A percentile compares a stretch with the other conserved stretches of the same genome.
phyloP scores from a whole-genome alignment of 805 yeast species.

The Kuraishia ogatae region DNA sequence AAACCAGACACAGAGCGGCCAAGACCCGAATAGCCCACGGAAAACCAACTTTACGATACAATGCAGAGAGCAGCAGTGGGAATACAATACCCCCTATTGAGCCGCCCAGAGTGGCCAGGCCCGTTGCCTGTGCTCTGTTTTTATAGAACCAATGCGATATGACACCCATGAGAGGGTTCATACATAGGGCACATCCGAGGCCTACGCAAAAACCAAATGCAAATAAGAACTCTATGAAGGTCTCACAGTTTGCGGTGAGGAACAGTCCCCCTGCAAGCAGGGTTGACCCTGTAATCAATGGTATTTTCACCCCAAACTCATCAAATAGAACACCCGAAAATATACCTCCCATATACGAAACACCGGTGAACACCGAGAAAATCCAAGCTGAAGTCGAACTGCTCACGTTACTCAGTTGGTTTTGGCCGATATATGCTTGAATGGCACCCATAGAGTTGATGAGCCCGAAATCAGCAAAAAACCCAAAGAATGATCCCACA shows the following conservation, averaged over 20 bases:
- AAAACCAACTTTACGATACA: conserved; percentile 41
- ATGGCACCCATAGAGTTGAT: conserved; percentile 54
- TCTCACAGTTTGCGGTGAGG: conserved; percentile 34
- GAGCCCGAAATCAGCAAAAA: conserved; percentile 45
- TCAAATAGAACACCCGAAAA: conserved; percentile 53
- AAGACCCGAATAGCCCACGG: conserved; percentile 52
- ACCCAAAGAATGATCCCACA: conserved; percentile 50
- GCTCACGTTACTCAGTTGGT: conserved; percentile 39
- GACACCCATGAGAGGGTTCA: conserved; percentile 35
- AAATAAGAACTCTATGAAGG: conserved; percentile 30
- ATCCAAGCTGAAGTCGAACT: conserved; percentile 54
- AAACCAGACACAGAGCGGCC: conserved; percentile 20
- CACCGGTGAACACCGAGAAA: conserved; percentile 45
- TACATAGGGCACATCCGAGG: conserved; percentile 31
- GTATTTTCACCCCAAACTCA: conserved; percentile 35
- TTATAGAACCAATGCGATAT: conserved; percentile 36
- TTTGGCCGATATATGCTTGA: conserved; percentile 46
- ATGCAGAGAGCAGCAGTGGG: conserved; percentile 41
- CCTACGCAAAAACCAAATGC: conserved; percentile 32
- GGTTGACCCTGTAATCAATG: conserved; percentile 31
- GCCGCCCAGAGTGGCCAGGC: conserved; percentile 40
- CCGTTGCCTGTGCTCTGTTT: conserved; percentile 29
- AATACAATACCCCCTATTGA: conserved; percentile 57
- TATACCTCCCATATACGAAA: conserved; percentile 39
- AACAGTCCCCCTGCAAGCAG: conserved; percentile 41